These are phyloP conservation scores for Aspergillus pseudoglaucus DNA, from an alignment of 2,329 filamentous ascomycete species.

Conservation along the genomic window DNA sequence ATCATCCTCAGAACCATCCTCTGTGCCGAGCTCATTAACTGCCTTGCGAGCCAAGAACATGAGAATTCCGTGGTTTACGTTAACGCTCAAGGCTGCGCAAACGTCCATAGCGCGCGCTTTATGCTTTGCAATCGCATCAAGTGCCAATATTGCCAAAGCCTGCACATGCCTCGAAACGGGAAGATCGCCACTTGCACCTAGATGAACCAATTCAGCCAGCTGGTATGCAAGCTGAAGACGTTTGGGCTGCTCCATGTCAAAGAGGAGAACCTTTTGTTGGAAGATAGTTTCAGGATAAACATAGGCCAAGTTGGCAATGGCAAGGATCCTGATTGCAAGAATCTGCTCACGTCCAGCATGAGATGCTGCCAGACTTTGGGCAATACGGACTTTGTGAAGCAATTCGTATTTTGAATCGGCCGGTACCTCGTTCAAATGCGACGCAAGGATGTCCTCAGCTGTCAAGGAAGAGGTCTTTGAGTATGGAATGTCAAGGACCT, in stretches of 20 bases:
- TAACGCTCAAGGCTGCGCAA: slow-evolving; percentile 83
- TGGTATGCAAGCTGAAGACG: slow-evolving; percentile 87
- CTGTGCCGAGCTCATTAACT: slow-evolving; percentile 68
- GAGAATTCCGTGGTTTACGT: slow-evolving; percentile 91
- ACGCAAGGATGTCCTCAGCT: slow-evolving; percentile 33
- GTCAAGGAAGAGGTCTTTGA: slow-evolving; percentile 37
- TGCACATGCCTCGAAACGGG: slow-evolving; percentile 70
- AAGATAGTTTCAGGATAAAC: slow-evolving; percentile 80
- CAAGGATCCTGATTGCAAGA: slow-evolving; percentile 73
- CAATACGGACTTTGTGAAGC: slow-evolving; percentile 72
- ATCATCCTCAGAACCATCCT: slow-evolving; percentile 52
- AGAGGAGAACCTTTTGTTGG: slow-evolving; percentile 73
- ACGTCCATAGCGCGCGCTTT: slow-evolving; percentile 73
- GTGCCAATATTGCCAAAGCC: slow-evolving; percentile 68
- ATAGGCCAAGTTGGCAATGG: slow-evolving; percentile 85
- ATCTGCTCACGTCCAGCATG: slow-evolving; percentile 64
- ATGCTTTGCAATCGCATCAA: slow-evolving; percentile 81
- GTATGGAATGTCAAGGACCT: slow-evolving; percentile 58
- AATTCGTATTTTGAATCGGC: slow-evolving; percentile 72
- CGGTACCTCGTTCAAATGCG: slow-evolving; percentile 58
- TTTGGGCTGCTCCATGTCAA: slow-evolving; percentile 83
- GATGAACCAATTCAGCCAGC: slow-evolving; percentile 83
- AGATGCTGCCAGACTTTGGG: slow-evolving; percentile 68
- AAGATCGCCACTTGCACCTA: slow-evolving; percentile 62
- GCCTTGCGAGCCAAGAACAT: slow-evolving; percentile 90